phyloP scores from a whole-genome alignment of 2,329 filamentous ascomycete genomes.

The Cercospora zeae-maydis region DNA sequence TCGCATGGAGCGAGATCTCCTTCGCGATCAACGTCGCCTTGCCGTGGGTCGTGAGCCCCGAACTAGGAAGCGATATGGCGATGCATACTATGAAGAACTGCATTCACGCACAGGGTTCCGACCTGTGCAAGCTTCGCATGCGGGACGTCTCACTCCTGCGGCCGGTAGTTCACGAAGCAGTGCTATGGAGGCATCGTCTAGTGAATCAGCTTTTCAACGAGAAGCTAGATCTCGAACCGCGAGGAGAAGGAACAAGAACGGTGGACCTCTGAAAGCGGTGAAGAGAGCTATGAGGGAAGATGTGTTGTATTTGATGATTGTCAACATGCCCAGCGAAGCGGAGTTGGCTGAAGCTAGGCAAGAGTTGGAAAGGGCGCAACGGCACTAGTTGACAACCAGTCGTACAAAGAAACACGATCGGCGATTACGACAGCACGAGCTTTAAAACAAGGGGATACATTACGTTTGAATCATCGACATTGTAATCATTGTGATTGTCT shows the following conservation, averaged over 20 bases:
- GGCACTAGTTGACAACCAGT: neutral
- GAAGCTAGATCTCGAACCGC: neutral
- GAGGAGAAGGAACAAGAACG: constrained; percentile 24
- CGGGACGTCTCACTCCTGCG: neutral
- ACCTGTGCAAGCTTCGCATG: neutral
- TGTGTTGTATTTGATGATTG: constrained; percentile 50
- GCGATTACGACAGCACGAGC: neutral
- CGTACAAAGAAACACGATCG: neutral
- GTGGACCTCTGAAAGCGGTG: constrained; percentile 44
- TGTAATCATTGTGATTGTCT: neutral
- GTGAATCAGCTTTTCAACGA: neutral
- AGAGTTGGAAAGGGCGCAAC: constrained; percentile 16
- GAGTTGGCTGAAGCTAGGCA: constrained; percentile 39
- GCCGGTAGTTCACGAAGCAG: neutral
- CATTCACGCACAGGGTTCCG: neutral
- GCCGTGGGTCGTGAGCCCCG: constrained; percentile 13
- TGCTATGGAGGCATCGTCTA: neutral
- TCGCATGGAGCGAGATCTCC: constrained; percentile 6
- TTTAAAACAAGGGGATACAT: neutral
- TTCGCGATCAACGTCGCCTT: constrained; percentile 14
- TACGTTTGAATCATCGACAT: neutral
- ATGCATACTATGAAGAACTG: constrained; percentile 17
- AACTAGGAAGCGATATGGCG: constrained; percentile 8
- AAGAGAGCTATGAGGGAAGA: constrained; percentile 27
- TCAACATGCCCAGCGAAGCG: constrained; percentile 46